Evolutionary conservation across 225 moss, liverwort and hornwort species (phyloP).

Genomic region (Thuidium tamariscinum): DNA sequence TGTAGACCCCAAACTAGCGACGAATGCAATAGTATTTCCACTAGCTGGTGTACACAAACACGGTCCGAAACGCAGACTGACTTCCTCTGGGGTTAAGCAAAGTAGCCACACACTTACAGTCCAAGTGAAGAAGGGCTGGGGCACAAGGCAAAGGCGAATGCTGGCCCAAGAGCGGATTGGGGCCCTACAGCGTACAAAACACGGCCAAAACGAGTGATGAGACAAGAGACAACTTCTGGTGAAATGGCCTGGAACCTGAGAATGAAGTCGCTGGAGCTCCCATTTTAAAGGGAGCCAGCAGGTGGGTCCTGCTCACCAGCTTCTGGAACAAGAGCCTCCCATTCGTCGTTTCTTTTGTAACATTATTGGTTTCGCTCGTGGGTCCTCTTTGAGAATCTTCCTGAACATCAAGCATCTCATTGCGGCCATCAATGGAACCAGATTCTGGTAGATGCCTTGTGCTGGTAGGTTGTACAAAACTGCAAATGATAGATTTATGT

Average conservation of each 20-base stretch:
- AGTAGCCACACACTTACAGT: neutral
- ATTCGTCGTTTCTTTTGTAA: neutral
- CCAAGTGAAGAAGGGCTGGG: neutral
- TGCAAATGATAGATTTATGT: neutral
- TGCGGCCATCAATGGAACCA: neutral
- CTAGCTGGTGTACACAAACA: neutral
- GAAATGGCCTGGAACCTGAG: neutral
- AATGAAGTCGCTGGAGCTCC: neutral
- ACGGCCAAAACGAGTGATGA: neutral
- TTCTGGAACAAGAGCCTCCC: neutral
- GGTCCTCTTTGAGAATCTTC: neutral
- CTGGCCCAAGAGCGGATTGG: too few species aligned
- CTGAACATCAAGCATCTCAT: neutral
- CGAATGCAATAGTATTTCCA: neutral
- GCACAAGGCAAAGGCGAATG: neutral
- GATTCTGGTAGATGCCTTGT: neutral
- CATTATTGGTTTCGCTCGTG: too few species aligned
- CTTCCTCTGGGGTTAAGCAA: neutral
- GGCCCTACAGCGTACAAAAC: neutral
- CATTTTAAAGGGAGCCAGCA: neutral
- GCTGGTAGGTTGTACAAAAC: neutral
- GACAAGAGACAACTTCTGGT: neutral
- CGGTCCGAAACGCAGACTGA: neutral
- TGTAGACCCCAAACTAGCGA: neutral
- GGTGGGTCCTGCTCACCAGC: neutral